Evolutionary conservation across 768 basidiomycete species (phyloP), one percentile per base, ranked within the genome.

Genomic region (Mycena leptocephala): DNA sequence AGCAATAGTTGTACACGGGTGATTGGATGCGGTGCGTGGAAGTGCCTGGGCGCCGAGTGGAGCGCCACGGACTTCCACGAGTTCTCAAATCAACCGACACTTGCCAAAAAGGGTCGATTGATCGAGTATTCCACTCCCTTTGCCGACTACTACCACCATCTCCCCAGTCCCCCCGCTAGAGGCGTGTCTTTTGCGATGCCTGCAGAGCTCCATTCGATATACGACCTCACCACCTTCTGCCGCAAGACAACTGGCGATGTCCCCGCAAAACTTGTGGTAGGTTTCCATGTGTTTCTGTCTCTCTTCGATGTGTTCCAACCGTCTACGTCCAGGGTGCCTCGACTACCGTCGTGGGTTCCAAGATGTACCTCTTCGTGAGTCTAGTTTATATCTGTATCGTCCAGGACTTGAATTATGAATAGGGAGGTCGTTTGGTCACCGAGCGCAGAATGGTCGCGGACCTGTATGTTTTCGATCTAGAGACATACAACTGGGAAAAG

Each of bases 401-500:
- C 7, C 43, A 6, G 30, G 33, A 22, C 39, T 58, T 39, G 26
- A 22, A 74, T 39, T n/a, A 0, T 70, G 13, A 24, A 5, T 78
- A 96, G 95, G 98, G 97, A 55, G 97, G 97, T 20, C 91, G 97
- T 41, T 88, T 96, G 66, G 96, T 97, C 70, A 90, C 95, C 18
- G 95, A 95, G 74, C 93, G 96, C 41, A 90, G 93, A 76, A 97
- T 99, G 93, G 94, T 96, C 62, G 91, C 94, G 43, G 96, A 97
- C 86, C 90, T 99, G 80, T 99, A 97, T 86, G 88, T 92, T 46
- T 96, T 99, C 83, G 95, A 99, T 86, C 87, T 99, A 78, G 88
- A 93, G 69, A 93, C 93, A 2, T 94, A 95, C 81, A 85, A 87
- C 14, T 99, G 98, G 98, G 90, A 94, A 79, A 92, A 89, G 81